Percentiles rank a stretch among this genome's conserved stretches.
These are phyloP conservation scores for Globisporangium mamillatum DNA, from an alignment of 352 stramenopile species.

Conservation along the genomic window DNA sequence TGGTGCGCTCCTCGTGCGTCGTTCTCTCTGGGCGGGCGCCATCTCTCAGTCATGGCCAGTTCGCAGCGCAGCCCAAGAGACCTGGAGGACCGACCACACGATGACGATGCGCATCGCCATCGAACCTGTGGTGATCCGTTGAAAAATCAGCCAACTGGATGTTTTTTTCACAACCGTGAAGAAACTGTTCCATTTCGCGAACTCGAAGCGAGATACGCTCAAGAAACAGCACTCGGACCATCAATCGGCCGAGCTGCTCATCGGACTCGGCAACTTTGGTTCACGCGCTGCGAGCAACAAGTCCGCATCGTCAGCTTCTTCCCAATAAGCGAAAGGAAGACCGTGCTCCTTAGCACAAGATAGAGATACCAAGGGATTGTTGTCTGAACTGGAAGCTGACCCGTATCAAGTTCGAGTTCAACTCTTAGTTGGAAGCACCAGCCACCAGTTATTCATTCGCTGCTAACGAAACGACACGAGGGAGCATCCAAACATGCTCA, in stretches of 20 bases:
- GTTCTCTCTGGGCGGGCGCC: no score
- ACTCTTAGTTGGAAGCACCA: background rate
- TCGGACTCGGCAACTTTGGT: conserved; percentile 37
- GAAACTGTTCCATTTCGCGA: conserved; percentile 29
- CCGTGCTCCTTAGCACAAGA: no score
- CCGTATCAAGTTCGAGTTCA: background rate
- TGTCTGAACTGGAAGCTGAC: background rate
- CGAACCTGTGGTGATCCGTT: background rate
- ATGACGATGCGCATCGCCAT: background rate
- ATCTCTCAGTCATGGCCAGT: background rate
- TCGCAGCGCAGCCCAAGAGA: background rate
- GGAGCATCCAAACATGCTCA: no score
- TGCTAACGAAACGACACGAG: no score
- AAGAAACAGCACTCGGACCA: conserved; percentile 31
- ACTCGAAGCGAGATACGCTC: conserved; percentile 16
- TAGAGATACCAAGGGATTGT: background rate
- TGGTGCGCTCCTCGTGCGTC: background rate
- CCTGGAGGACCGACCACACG: no score
- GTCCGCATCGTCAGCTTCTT: background rate
- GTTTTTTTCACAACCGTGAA: conserved; percentile 11
- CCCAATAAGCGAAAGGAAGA: background rate
- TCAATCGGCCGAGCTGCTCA: conserved; percentile 55
- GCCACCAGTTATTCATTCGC: background rate
- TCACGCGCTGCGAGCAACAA: background rate
- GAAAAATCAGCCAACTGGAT: background rate